Conservation (phyloP, 805 yeast genomes). For the Hanseniaspora clermontiae region DNA sequence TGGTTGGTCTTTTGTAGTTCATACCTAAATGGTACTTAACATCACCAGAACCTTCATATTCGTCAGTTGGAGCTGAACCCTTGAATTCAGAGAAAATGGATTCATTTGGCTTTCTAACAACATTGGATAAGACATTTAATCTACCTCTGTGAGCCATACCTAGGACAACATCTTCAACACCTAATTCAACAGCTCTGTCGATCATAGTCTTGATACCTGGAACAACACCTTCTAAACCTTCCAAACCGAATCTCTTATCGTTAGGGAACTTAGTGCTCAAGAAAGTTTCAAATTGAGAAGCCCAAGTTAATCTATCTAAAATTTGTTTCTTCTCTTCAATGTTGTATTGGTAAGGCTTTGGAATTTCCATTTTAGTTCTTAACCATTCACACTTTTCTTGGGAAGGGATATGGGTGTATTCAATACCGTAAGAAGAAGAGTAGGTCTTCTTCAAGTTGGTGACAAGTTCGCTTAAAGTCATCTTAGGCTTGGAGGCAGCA, state of each 20-base stretch:
- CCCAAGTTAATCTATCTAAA: slow-evolving; percentile 92
- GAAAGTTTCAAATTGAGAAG: slow-evolving; percentile 86
- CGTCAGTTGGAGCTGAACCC: slow-evolving; percentile 67
- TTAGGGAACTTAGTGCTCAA: slow-evolving; percentile 91
- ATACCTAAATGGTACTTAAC: slow-evolving; percentile 98
- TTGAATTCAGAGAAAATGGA: slow-evolving; percentile 92
- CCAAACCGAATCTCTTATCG: slow-evolving; percentile 96
- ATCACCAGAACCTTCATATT: slow-evolving; percentile 87
- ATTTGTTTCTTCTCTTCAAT: slow-evolving; percentile 91
- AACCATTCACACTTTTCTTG: slow-evolving; percentile 96
- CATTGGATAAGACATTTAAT: slow-evolving; percentile 92
- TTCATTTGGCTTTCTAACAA: slow-evolving; percentile 96
- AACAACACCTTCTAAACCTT: slow-evolving; percentile 93
- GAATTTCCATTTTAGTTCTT: slow-evolving; percentile 90
- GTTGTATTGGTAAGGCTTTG: slow-evolving; percentile 68
- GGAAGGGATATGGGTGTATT: slow-evolving; percentile 92
- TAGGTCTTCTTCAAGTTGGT: slow-evolving; percentile 68
- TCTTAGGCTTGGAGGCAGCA: slow-evolving; percentile 45
- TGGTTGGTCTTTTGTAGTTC: slow-evolving; percentile 98
- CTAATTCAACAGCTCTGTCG: slow-evolving; percentile 82
- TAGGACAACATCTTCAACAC: slow-evolving; percentile 89
- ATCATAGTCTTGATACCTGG: slow-evolving; percentile 95
- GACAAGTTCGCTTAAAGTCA: slow-evolving; percentile 70
- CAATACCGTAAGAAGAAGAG: slow-evolving; percentile 82
- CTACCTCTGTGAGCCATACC: slow-evolving; percentile 99